These are phyloP conservation scores for Claviceps paspali DNA, from an alignment of 2,329 filamentous ascomycete genomes.

Conservation along the genomic window DNA sequence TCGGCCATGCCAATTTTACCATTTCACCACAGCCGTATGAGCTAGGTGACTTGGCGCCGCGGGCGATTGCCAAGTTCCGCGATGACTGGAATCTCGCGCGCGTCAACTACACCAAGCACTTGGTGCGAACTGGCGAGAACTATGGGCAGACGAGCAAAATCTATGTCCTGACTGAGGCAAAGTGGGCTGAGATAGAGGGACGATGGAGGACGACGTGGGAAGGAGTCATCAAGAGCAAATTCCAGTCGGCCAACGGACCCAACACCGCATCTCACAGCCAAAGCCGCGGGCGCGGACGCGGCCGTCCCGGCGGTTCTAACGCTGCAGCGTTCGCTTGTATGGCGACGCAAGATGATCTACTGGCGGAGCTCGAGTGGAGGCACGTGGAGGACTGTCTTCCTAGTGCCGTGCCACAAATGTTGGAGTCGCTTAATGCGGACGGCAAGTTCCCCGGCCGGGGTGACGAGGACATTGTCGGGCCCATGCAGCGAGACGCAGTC, in stretches of 20 bases:
- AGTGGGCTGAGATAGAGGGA: constrained; percentile 70
- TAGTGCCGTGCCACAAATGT: constrained; percentile 51
- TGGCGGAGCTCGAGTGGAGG: constrained; percentile 27
- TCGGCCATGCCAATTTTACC: constrained; percentile 89
- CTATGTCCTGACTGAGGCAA: constrained; percentile 70
- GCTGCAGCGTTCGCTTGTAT: constrained; percentile 20
- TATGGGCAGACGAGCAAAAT: constrained; percentile 83
- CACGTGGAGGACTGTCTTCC: constrained; percentile 40
- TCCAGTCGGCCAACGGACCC: constrained; percentile 12
- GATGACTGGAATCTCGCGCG: constrained; percentile 72
- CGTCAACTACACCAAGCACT: constrained; percentile 76
- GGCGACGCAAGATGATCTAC: constrained; percentile 20
- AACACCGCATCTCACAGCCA: constrained; percentile 20
- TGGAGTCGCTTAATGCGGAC: constrained; percentile 51
- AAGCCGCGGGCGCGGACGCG: constrained; percentile 23
- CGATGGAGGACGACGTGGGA: constrained; percentile 61
- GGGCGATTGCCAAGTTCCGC: constrained; percentile 46
- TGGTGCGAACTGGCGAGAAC: constrained; percentile 77
- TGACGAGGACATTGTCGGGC: constrained; percentile 85
- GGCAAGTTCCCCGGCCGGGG: constrained; percentile 81
- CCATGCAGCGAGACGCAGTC: constrained; percentile 55
- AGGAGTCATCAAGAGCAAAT: constrained; percentile 39
- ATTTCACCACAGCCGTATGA: constrained; percentile 71
- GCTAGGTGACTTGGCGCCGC: constrained; percentile 45
- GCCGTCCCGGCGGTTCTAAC: constrained; percentile 26